Conservation (phyloP, 768 basidiomycete genomes). For the Harrya chromipes region DNA sequence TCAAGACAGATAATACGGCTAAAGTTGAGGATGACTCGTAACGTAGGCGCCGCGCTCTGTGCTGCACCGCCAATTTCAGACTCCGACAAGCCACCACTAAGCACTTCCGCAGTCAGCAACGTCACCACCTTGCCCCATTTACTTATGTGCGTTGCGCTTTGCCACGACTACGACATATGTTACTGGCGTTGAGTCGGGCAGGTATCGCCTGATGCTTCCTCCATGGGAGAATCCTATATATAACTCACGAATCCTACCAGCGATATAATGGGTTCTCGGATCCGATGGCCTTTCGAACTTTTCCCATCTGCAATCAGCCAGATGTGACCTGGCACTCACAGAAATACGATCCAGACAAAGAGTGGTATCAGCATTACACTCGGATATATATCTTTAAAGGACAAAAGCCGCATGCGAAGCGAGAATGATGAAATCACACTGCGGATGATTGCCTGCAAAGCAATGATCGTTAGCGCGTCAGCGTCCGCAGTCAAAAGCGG, state of each 20-base stretch:
- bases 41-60: background rate
- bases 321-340: background rate
- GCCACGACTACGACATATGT: conserved; percentile 2
- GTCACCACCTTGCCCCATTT: background rate
- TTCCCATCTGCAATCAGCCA: background rate
- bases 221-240: background rate
- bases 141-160: background rate
- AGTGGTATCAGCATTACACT: background rate
- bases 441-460: conserved; percentile 26
- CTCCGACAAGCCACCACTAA: conserved; percentile 17
- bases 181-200: background rate
- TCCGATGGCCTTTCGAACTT: background rate
- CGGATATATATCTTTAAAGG: background rate
- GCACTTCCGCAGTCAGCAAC: conserved; percentile 6
- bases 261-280: background rate
- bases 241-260: background rate
- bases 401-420: background rate
- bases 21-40: background rate
- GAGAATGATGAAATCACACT: conserved; percentile 14
- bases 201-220: background rate
- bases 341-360: too few species aligned
- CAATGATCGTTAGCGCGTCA: conserved; percentile 5
- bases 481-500: conserved; percentile 7
- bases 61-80: conserved; percentile 16
- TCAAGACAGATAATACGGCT: background rate